Evolutionary conservation across 2,329 filamentous ascomycete genomes (phyloP).

Genomic region (Alternaria gaisen): DNA sequence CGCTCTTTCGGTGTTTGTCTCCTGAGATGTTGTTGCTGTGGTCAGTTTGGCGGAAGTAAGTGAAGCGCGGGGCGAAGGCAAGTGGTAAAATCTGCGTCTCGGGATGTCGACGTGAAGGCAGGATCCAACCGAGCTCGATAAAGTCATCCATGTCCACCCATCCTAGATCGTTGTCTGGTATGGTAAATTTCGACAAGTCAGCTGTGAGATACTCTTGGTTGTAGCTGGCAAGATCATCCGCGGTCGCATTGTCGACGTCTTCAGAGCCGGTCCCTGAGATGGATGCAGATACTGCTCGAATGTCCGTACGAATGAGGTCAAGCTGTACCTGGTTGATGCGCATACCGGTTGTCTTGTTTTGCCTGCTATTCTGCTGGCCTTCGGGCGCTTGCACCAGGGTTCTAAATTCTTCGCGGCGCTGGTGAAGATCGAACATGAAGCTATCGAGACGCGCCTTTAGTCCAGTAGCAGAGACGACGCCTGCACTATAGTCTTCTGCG

Average conservation of each 20-base stretch:
- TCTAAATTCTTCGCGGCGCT: constrained; percentile 89
- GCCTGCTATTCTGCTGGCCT: constrained; percentile 67
- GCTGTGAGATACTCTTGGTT: constrained; percentile 60
- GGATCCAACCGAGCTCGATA: constrained; percentile 95
- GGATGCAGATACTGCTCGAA: constrained; percentile 90
- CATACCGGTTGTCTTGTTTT: constrained; percentile 88
- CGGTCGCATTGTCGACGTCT: constrained; percentile 72
- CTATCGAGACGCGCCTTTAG: constrained; percentile 95
- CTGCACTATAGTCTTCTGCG: constrained; percentile 80
- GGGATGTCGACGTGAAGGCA: constrained; percentile 88
- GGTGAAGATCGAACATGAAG: constrained; percentile 96
- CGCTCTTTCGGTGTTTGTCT: constrained; percentile 83
- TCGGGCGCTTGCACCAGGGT: constrained; percentile 75
- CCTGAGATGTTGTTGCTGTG: constrained; percentile 81
- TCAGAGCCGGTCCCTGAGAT: constrained; percentile 83
- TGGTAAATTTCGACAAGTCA: constrained; percentile 86
- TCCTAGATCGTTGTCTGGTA: constrained; percentile 91
- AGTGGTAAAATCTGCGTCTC: constrained; percentile 94
- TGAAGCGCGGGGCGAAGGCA: constrained; percentile 91
- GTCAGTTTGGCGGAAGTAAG: constrained; percentile 96
- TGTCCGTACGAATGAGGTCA: constrained; percentile 89
- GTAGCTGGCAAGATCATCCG: constrained; percentile 67
- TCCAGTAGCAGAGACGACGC: constrained; percentile 89
- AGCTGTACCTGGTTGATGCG: constrained; percentile 94
- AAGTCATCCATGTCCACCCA: constrained; percentile 99